These are phyloP conservation scores for Tetrapisispora taiwanensis DNA, from an alignment of 805 yeast species.

Conservation along the genomic window DNA sequence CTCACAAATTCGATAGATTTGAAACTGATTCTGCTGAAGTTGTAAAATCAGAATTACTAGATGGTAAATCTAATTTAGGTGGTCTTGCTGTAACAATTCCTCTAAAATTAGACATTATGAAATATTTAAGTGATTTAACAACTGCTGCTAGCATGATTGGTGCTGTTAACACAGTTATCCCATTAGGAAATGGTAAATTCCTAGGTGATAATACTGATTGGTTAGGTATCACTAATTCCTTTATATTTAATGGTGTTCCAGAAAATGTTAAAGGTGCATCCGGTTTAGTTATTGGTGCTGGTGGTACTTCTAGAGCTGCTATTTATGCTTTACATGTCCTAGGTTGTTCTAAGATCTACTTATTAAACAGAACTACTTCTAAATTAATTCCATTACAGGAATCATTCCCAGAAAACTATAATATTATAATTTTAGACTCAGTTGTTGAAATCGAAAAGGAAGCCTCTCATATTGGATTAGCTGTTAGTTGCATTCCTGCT, in stretches of 20 bases:
- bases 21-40: conserved; percentile 56
- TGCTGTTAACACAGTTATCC: conserved; percentile 83
- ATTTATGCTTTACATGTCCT: conserved; percentile 69
- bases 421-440: conserved; percentile 47
- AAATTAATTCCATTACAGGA: conserved; percentile 51
- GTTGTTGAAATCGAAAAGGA: conserved; percentile 35
- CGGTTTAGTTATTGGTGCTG: conserved; percentile 90
- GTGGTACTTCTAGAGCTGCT: conserved; percentile 96
- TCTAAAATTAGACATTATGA: conserved; percentile 69
- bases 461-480: conserved; percentile 40
- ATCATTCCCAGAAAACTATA: conserved; percentile 50
- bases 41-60: conserved; percentile 44
- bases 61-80: conserved; percentile 48
- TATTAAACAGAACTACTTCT: conserved; percentile 68
- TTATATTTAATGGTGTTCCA: conserved; percentile 53
- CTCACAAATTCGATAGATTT: conserved; percentile 54
- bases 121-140: conserved; percentile 52
- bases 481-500: conserved; percentile 79
- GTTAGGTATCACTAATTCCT: conserved; percentile 73
- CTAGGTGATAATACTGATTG: conserved; percentile 93
- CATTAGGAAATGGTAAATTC: conserved; percentile 39
- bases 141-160: conserved; percentile 79
- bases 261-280: conserved; percentile 30
- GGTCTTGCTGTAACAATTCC: conserved; percentile 97
- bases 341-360: conserved; percentile 68